phyloP scores from a whole-genome alignment of 2,329 filamentous ascomycete species.

The Periconia sp. region DNA sequence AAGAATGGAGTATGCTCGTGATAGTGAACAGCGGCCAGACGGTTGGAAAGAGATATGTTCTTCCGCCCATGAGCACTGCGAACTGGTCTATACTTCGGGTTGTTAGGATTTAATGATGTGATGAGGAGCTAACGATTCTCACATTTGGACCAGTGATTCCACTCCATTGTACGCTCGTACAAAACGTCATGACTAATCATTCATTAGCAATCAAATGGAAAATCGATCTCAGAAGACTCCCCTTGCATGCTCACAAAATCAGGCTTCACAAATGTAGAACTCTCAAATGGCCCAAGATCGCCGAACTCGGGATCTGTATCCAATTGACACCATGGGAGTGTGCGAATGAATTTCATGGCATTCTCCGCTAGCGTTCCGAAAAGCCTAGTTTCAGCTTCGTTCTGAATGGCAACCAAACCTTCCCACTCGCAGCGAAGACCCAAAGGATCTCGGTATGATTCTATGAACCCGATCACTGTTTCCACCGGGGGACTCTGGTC shows the following conservation, averaged over 20 bases:
- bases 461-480: slow-evolving; percentile 80
- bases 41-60: no score
- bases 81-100: no score
- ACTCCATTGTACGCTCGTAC: no score
- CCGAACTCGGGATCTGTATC: slow-evolving; percentile 19
- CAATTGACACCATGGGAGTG: slow-evolving; percentile 32
- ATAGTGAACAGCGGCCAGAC: no score
- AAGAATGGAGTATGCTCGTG: no score
- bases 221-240: no score
- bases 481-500: slow-evolving; percentile 81
- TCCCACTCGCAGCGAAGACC: slow-evolving; percentile 84
- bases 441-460: slow-evolving; percentile 81
- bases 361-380: slow-evolving; percentile 12
- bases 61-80: no score
- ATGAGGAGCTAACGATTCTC: no score
- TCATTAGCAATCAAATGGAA: no score
- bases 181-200: no score
- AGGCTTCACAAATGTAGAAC: slow-evolving; percentile 19
- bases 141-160: no score
- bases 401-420: slow-evolving; percentile 69
- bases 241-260: slow-evolving; percentile 24
- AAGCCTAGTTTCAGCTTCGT: slow-evolving; percentile 10
- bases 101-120: no score
- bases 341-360: slow-evolving; percentile 24
- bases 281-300: slow-evolving; percentile 27